These are phyloP conservation scores for Ceratocystis destructans DNA, from an alignment of 2,329 filamentous ascomycete genomes.

Conservation along the genomic window DNA sequence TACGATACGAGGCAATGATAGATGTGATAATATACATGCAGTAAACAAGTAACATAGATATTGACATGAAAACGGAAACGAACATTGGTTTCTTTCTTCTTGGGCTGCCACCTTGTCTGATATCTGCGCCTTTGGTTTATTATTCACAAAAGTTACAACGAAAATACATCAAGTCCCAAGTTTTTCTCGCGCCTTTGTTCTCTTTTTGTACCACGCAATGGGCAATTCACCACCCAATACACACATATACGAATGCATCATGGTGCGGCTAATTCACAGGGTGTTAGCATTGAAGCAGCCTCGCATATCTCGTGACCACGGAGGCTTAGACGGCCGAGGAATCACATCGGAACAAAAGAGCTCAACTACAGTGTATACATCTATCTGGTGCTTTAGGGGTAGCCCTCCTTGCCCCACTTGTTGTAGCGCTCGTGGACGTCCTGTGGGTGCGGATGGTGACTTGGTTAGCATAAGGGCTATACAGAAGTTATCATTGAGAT, in stretches of 20 bases:
- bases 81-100: too few relatives aligned
- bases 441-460: constrained; percentile 32
- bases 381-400: constrained; percentile 34
- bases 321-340: neutral
- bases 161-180: too few relatives aligned
- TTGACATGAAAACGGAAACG: neutral
- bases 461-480: neutral
- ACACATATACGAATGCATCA: too few relatives aligned
- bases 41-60: neutral
- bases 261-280: neutral
- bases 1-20: neutral
- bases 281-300: constrained; percentile 6
- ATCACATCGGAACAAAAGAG: neutral
- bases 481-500: too few relatives aligned
- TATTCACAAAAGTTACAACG: neutral
- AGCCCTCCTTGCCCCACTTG: constrained; percentile 99
- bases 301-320: neutral
- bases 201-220: too few relatives aligned
- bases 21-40: neutral
- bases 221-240: too few relatives aligned
- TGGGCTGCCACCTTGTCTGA: too few relatives aligned
- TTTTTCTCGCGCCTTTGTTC: too few relatives aligned
- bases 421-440: constrained; percentile 93
- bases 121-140: too few relatives aligned
- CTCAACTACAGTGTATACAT: neutral